A percentile compares a stretch with the other conserved stretches of the same genome.
These are phyloP conservation scores for Cordyceps cateniannulata DNA, from an alignment of 2,329 filamentous ascomycete species.

Conservation along the genomic window DNA sequence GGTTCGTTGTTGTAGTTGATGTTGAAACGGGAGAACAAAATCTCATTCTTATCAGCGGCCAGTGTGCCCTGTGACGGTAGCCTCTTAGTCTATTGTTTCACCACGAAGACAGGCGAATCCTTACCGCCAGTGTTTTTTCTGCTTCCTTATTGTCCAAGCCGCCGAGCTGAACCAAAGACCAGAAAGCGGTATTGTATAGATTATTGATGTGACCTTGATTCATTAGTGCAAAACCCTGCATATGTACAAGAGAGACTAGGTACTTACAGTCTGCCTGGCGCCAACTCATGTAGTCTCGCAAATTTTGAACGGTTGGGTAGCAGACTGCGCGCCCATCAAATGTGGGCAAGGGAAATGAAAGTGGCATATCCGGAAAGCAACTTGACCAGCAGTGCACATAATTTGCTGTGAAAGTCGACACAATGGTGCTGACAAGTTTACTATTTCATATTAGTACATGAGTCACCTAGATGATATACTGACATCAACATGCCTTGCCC, in stretches of 20 bases:
- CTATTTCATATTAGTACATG: conserved; percentile 36
- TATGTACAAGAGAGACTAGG: background rate
- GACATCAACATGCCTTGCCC: conserved; percentile 57
- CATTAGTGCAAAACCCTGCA: background rate
- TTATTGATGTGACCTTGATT: conserved; percentile 87
- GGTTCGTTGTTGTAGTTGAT: conserved; percentile 98
- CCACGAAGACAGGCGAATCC: conserved; percentile 15
- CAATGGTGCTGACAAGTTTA: conserved; percentile 85
- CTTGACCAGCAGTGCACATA: conserved; percentile 77
- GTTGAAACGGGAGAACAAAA: conserved; percentile 78
- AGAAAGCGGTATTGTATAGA: conserved; percentile 95
- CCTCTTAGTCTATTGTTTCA: conserved; percentile 16
- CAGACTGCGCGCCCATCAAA: conserved; percentile 90
- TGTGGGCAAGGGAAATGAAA: conserved; percentile 72
- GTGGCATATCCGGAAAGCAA: conserved; percentile 64
- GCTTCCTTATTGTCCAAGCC: conserved; percentile 71
- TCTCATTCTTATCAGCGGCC: conserved; percentile 89
- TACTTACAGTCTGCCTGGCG: conserved; percentile 88
- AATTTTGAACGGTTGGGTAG: conserved; percentile 75
- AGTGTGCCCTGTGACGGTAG: conserved; percentile 60
- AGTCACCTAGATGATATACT: background rate
- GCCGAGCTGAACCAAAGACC: conserved; percentile 75
- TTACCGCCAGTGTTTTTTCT: conserved; percentile 69
- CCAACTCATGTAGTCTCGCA: conserved; percentile 96
- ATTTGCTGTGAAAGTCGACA: conserved; percentile 88